phyloP scores from a whole-genome alignment of 495 filamentous ascomycete genomes.

The Letharia columbiana region DNA sequence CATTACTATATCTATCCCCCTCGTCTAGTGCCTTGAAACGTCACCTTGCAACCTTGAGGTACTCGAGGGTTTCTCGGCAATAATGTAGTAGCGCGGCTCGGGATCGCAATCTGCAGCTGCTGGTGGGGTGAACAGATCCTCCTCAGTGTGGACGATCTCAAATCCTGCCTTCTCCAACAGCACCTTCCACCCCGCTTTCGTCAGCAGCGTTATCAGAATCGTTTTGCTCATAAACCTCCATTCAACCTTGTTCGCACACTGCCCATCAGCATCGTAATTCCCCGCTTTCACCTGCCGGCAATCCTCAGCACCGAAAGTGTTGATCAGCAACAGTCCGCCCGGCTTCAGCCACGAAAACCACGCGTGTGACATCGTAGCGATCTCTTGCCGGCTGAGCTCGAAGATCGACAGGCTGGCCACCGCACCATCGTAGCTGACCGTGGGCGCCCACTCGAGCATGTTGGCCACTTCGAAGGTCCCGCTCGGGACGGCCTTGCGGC shows the following conservation, averaged over 20 bases:
- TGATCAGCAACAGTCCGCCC: constrained; percentile 16
- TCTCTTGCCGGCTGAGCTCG: constrained; percentile 16
- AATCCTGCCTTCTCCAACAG: constrained; percentile 25
- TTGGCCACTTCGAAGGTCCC: constrained; percentile 30
- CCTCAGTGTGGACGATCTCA: constrained; percentile 17
- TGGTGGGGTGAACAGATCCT: constrained; percentile 9
- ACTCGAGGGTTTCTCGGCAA: constrained; percentile 6
- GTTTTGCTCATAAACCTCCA: constrained; percentile 16
- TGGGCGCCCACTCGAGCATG: constrained; percentile 27
- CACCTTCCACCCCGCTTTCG: constrained; percentile 18
- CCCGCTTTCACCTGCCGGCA: constrained; percentile 3
- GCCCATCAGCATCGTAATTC: constrained; percentile 21
- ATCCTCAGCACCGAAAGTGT: constrained; percentile 20
- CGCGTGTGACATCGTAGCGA: constrained; percentile 13
- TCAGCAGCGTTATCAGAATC: constrained; percentile 14
- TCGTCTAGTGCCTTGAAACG: neutral
- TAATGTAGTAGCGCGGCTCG: constrained; percentile 19
- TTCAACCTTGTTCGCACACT: constrained; percentile 18
- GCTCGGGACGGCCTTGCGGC: constrained; percentile 27
- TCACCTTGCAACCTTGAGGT: neutral
- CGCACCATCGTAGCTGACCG: constrained; percentile 15
- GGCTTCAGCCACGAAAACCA: constrained; percentile 24
- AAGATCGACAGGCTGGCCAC: constrained; percentile 25
- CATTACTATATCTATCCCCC: neutral
- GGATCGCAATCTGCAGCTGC: constrained; percentile 4